These are phyloP conservation scores for Curvularia hawaiiensis DNA, from an alignment of 2,329 filamentous ascomycete species.

Conservation along the genomic window DNA sequence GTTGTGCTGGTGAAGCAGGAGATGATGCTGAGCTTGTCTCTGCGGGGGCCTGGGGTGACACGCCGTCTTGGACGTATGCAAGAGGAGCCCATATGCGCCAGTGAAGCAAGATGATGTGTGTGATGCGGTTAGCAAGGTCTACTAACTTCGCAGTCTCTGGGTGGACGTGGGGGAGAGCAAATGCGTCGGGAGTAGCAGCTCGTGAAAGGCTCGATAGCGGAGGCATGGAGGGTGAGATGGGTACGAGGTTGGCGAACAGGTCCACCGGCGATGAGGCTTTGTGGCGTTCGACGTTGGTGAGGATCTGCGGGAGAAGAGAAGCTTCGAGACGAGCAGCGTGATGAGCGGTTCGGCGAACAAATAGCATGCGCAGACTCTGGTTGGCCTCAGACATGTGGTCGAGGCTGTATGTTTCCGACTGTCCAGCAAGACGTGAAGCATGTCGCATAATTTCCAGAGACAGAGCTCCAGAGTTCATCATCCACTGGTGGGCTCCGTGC, in stretches of 20 bases:
- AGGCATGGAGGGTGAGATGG: slow-evolving; percentile 20
- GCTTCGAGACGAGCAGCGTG: slow-evolving; percentile 40
- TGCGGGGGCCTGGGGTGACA: neutral
- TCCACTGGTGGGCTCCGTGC: slow-evolving; percentile 46
- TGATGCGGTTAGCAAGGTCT: slow-evolving; percentile 76
- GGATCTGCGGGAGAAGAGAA: slow-evolving; percentile 33
- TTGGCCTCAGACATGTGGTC: slow-evolving; percentile 45
- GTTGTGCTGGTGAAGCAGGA: neutral
- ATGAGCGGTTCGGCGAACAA: slow-evolving; percentile 38
- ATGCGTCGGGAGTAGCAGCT: slow-evolving; percentile 33
- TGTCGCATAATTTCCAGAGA: slow-evolving; percentile 54
- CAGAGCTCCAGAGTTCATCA: slow-evolving; percentile 50
- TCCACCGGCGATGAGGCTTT: slow-evolving; percentile 48
- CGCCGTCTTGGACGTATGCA: slow-evolving; percentile 60
- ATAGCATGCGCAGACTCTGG: slow-evolving; percentile 41
- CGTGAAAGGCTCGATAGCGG: slow-evolving; percentile 19
- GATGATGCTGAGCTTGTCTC: neutral
- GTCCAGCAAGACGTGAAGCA: slow-evolving; percentile 44
- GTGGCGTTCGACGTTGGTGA: slow-evolving; percentile 37
- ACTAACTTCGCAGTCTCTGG: slow-evolving; percentile 51
- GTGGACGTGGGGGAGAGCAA: slow-evolving; percentile 17
- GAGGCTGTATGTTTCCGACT: slow-evolving; percentile 34
- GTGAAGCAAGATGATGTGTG: slow-evolving; percentile 83
- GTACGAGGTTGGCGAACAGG: slow-evolving; percentile 52
- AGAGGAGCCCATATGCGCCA: slow-evolving; percentile 87